Base-by-base conservation (phyloP, 345 rosid species). In the Pugionium dolabratum region DNA sequence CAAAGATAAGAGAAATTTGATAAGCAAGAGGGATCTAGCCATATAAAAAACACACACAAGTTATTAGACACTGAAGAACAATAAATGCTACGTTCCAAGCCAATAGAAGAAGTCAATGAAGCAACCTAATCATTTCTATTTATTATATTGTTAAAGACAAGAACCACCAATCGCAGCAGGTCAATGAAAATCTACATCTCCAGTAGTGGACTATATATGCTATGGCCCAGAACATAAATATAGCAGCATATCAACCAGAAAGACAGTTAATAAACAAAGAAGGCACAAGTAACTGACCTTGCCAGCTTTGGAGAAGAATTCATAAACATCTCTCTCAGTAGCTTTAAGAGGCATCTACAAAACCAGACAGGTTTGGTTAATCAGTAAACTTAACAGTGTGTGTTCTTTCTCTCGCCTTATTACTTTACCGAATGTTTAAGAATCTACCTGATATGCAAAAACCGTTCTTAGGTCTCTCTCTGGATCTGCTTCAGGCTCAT, bases 401-500 rank as follows among this genome's bases (percentile, higher is more conserved):
- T 9, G 6, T n/a, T 36, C 2, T 6, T 9, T 42, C 7, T 10
- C 0, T 1, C 11, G 2, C 2, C 3, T 4, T 10, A 48, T 27
- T 26, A 67, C 7, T 4, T 18, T 53, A 29, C 1, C 35, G 39
- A 58, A 64, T 27, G 39, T 35, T 37, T 27, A 26, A 63, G 4
- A 41, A 68, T 42, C 25, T 54, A 89, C 98, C 96, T 89, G 98
- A 69, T 91, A 91, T 10, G 95, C 98, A 80, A 91, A 91, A 75
- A 91, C 98, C 7, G 98, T 89, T 80, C 95, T 82, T 74, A 89
- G 98, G 75, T 91, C 98, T 76, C 98, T 89, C 80, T 91, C 98
- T 1, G 98, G 98, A 79, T 91, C 98, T 42, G 84, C 87, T 79
- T 89, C 98, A 65, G 92, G 88, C 76, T 89, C 96, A 59, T 91